Conservation (phyloP, 805 yeast genomes). For the Candida fluviatilis region DNA sequence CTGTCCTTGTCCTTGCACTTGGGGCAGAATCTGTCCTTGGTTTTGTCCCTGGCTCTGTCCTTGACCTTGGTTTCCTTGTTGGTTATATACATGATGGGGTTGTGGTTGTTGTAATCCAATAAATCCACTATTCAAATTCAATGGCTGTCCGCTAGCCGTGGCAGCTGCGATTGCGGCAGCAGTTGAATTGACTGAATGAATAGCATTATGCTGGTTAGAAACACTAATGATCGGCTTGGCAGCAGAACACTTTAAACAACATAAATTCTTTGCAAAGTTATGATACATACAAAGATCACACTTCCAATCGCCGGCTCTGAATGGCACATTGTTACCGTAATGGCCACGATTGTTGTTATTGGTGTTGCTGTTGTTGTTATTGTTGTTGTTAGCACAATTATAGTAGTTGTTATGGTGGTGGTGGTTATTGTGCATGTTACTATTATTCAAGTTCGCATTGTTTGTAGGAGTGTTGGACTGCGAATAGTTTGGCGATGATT, state of each 20-base stretch:
- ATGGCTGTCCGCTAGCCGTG: slow-evolving; percentile 44
- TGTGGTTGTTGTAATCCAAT: slow-evolving; percentile 33
- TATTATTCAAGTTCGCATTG: slow-evolving; percentile 2
- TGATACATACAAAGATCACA: slow-evolving; percentile 85
- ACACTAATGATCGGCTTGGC: slow-evolving; percentile 40
- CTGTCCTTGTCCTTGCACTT: slow-evolving; percentile 13
- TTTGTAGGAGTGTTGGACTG: slow-evolving; percentile 1
- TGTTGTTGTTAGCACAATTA: slow-evolving; percentile 10
- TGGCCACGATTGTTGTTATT: slow-evolving; percentile 14
- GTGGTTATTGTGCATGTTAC: slow-evolving; percentile 7
- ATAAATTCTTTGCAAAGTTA: slow-evolving; percentile 85
- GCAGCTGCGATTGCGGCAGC: slow-evolving; percentile 48
- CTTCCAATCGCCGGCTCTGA: slow-evolving; percentile 97
- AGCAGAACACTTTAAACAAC: slow-evolving; percentile 85
- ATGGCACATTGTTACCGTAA: slow-evolving; percentile 63
- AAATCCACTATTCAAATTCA: slow-evolving; percentile 28
- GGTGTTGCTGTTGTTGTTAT: slow-evolving; percentile 11
- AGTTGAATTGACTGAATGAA: slow-evolving; percentile 36
- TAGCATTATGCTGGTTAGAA: slow-evolving; percentile 5
- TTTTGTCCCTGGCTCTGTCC: slow-evolving; percentile 15
- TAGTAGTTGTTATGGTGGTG: slow-evolving; percentile 7
- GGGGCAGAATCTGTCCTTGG: slow-evolving; percentile 8
- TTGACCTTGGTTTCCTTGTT: slow-evolving; percentile 10
- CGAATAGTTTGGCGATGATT: slow-evolving; percentile 1
- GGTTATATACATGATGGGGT: slow-evolving; percentile 19